These are phyloP conservation scores for Arthrobotrys sphaeroides DNA, from an alignment of 2,329 filamentous ascomycete species.

Conservation along the genomic window DNA sequence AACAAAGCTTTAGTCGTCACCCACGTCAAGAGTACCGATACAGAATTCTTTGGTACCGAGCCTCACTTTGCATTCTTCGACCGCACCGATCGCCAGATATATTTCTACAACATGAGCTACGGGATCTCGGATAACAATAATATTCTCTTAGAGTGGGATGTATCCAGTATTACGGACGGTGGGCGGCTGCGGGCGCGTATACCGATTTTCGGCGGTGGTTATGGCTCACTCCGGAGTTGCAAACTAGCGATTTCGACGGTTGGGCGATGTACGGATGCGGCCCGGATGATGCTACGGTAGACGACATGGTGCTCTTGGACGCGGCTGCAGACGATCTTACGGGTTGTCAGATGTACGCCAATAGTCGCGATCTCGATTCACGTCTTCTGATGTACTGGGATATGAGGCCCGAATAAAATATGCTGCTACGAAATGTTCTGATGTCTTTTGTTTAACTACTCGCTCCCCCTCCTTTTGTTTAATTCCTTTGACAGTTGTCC, in stretches of 20 bases:
- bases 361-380: too few species aligned
- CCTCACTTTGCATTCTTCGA: background rate
- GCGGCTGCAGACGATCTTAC: background rate
- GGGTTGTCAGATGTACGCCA: background rate
- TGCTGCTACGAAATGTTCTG: too few species aligned
- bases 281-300: background rate
- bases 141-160: background rate
- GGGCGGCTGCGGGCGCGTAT: too few species aligned
- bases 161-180: background rate
- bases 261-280: background rate
- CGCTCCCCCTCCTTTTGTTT: too few species aligned
- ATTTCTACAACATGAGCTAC: background rate
- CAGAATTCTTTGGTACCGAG: background rate
- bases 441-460: too few species aligned
- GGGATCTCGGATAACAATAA: background rate
- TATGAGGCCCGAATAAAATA: background rate
- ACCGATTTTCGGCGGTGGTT: too few species aligned
- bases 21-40: background rate
- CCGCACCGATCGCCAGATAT: background rate
- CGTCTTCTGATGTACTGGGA: background rate
- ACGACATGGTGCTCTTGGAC: background rate
- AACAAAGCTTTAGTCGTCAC: background rate
- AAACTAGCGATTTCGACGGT: background rate
- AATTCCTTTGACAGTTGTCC: too few species aligned
- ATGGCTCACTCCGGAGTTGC: too few species aligned